These are phyloP conservation scores for Arabis hirsuta DNA, from an alignment of 345 rosid species.

Conservation along the genomic window DNA sequence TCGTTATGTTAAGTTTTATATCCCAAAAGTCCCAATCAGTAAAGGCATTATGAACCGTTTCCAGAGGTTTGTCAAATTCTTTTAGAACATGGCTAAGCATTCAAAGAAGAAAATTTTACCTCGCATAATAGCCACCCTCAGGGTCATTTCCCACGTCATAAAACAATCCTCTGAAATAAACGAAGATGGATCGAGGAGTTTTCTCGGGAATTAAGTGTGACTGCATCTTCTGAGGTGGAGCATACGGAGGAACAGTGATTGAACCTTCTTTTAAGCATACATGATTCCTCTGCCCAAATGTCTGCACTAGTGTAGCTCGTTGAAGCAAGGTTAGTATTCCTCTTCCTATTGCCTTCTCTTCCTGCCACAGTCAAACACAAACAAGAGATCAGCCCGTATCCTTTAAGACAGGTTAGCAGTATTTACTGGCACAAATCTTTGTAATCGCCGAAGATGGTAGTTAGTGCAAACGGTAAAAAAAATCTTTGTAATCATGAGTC, in stretches of 20 bases:
- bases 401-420: conserved; percentile 3
- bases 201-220: conserved; percentile 80
- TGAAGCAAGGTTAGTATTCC: conserved; percentile 88
- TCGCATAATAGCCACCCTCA: conserved; percentile 98
- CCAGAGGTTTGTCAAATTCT: not conserved
- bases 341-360: conserved; percentile 97
- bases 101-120: conserved; percentile 50
- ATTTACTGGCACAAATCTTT: not conserved
- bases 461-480: not conserved
- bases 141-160: conserved; percentile 98
- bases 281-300: conserved; percentile 96
- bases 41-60: not conserved
- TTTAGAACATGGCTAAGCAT: conserved; percentile 19
- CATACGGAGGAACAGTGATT: conserved; percentile 96
- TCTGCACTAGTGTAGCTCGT: conserved; percentile 97
- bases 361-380: conserved; percentile 51
- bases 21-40: conserved; percentile 1
- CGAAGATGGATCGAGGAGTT: conserved; percentile 93
- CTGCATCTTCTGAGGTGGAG: conserved; percentile 99
- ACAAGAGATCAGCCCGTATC: conserved; percentile 14
- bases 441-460: not conserved
- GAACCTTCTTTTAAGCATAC: conserved; percentile 97
- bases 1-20: conserved; percentile 4
- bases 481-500: not conserved
- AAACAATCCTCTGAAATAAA: conserved; percentile 95